phyloP scores from a whole-genome alignment of 1,284 basidiomycete genomes.

The Coniophora puteana region DNA sequence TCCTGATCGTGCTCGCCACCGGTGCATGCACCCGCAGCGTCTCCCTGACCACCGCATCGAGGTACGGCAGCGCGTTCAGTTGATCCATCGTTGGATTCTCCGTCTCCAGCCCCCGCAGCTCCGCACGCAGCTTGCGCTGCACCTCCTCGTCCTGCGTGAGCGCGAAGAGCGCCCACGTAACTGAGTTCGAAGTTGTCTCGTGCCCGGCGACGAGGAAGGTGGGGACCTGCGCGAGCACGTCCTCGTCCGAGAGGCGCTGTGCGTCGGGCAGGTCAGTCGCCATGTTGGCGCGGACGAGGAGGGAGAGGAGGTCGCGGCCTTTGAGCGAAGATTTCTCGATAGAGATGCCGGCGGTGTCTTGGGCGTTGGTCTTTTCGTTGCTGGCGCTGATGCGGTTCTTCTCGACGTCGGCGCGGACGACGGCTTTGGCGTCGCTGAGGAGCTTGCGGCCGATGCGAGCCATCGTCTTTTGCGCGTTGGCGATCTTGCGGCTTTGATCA shows the following conservation, averaged over 20 bases:
- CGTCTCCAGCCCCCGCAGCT: constrained; percentile 47
- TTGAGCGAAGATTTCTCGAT: constrained; percentile 27
- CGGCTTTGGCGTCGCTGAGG: constrained; percentile 40
- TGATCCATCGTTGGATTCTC: constrained; percentile 62
- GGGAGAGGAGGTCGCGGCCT: constrained; percentile 46
- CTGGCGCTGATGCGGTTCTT: too few relatives aligned
- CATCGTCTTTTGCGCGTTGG: constrained; percentile 19
- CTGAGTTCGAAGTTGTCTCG: constrained; percentile 64
- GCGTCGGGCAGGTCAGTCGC: constrained; percentile 49
- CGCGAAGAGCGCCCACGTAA: constrained; percentile 60
- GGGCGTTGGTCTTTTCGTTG: constrained; percentile 18
- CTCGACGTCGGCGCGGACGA: constrained; percentile 17
- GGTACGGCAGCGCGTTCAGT: constrained; percentile 53
- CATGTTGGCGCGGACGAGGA: constrained; percentile 64
- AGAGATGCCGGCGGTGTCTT: constrained; percentile 9
- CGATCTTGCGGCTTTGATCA: constrained; percentile 8
- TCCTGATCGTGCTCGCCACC: constrained; percentile 50
- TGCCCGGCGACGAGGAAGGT: constrained; percentile 59
- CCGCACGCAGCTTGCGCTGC: constrained; percentile 68
- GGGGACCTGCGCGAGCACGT: constrained; percentile 59
- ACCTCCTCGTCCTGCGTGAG: constrained; percentile 51
- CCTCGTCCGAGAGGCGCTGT: constrained; percentile 66
- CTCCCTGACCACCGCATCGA: constrained; percentile 68
- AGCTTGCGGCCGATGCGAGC: constrained; percentile 39
- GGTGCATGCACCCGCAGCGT: constrained; percentile 63